A percentile compares a stretch with the other conserved stretches of the same genome.
Evolutionary conservation across 768 basidiomycete species (phyloP).

Genomic region (Mycena leptocephala): DNA sequence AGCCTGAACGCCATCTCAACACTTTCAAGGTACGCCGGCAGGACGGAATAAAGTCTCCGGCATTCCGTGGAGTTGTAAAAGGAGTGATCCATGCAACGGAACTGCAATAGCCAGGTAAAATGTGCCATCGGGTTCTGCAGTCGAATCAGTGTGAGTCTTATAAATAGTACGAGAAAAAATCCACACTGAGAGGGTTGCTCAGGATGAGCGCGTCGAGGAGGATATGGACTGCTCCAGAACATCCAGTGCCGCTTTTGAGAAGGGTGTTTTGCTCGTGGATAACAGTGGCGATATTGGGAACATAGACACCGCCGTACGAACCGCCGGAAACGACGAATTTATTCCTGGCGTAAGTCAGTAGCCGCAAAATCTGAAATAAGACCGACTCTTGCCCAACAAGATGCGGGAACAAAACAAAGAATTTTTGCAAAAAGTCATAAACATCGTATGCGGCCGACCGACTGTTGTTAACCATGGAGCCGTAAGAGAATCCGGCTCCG

Average conservation of each 20-base stretch:
- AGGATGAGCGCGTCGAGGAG: conserved; percentile 47
- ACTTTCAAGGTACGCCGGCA: conserved; percentile 40
- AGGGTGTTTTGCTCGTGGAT: conserved; percentile 48
- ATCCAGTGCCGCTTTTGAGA: conserved; percentile 24
- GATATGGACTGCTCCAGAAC: conserved; percentile 37
- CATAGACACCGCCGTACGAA: conserved; percentile 49
- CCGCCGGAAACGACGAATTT: conserved; percentile 42
- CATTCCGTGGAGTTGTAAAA: conserved; percentile 44
- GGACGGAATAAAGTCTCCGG: conserved; percentile 20
- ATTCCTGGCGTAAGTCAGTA: neutral
- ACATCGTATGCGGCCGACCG: conserved; percentile 48
- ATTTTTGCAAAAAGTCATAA: conserved; percentile 52
- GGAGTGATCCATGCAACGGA: conserved; percentile 41
- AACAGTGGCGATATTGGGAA: conserved; percentile 49
- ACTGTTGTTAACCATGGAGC: conserved; percentile 48
- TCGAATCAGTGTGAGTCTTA: neutral
- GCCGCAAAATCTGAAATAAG: neutral
- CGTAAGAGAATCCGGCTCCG: conserved; percentile 52
- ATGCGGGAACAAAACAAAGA: conserved; percentile 39
- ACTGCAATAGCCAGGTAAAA: conserved; percentile 43
- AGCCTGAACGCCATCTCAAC: conserved; percentile 23
- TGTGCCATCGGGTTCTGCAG: conserved; percentile 41
- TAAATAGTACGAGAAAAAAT: neutral
- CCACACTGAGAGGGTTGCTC: conserved; percentile 37
- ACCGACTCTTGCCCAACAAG: neutral